Percentiles rank a stretch among this genome's conserved stretches.
These are phyloP conservation scores for Fusarium palustre DNA, from an alignment of 2,329 filamentous ascomycete genomes.

Conservation along the genomic window DNA sequence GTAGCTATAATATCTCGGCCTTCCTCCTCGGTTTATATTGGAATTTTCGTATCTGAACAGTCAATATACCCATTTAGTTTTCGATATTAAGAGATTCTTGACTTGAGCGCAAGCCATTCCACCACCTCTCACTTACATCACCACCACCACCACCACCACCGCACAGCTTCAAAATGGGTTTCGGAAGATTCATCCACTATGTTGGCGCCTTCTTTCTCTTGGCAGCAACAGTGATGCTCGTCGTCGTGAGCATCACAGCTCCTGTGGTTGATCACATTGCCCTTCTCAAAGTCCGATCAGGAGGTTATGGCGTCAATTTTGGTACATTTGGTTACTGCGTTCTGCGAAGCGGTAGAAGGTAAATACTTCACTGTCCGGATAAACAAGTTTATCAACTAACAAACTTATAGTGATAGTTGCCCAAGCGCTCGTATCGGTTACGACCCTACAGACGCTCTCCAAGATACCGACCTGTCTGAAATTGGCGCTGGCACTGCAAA, in stretches of 20 bases:
- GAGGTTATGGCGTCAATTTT: slow-evolving; percentile 60
- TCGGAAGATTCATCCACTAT: slow-evolving; percentile 65
- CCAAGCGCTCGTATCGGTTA: slow-evolving; percentile 65
- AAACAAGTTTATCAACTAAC: slow-evolving; percentile 18
- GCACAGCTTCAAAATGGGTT: slow-evolving; percentile 56
- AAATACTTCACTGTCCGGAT: neutral
- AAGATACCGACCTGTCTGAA: slow-evolving; percentile 55
- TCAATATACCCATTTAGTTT: neutral
- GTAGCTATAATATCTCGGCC: slow-evolving; percentile 30
- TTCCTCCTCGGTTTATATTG: slow-evolving; percentile 8
- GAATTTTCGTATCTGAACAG: slow-evolving; percentile 22
- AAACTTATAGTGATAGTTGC: slow-evolving; percentile 58
- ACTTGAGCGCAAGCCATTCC: slow-evolving; percentile 6
- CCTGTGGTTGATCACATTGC: slow-evolving; percentile 68
- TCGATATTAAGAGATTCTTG: neutral
- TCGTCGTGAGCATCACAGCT: slow-evolving; percentile 69
- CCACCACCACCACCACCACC: slow-evolving; percentile 1
- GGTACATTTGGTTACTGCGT: slow-evolving; percentile 72
- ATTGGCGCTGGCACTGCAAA: slow-evolving; percentile 59
- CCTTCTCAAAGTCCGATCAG: slow-evolving; percentile 60
- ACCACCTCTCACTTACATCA: slow-evolving; percentile 5
- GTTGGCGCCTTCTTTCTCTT: slow-evolving; percentile 70
- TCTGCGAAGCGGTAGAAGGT: slow-evolving; percentile 45
- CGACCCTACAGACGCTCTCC: slow-evolving; percentile 61
- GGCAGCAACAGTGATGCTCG: slow-evolving; percentile 64